phyloP scores from a whole-genome alignment of 75 land plant genomes.

The Pinus taeda region DNA sequence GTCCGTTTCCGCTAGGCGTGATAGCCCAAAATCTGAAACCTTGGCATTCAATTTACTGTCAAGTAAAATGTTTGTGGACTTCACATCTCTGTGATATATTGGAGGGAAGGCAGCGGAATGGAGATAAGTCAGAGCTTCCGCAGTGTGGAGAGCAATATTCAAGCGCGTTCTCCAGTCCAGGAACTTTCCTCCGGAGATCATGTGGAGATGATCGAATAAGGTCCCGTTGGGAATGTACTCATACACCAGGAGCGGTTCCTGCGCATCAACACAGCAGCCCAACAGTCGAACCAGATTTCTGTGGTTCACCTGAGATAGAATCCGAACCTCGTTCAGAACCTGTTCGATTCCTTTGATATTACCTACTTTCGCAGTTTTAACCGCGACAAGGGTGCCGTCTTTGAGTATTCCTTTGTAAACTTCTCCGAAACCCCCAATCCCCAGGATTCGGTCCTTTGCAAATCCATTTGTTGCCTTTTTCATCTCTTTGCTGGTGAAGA shows the following conservation, averaged over 20 bases:
- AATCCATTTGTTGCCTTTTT: conserved; percentile 52
- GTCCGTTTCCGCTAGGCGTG: conserved; percentile 22
- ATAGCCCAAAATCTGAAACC: conserved; percentile 64
- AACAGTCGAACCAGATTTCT: conserved; percentile 53
- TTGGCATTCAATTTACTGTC: conserved; percentile 37
- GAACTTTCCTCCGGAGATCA: too few relatives aligned
- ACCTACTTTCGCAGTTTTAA: conserved; percentile 55
- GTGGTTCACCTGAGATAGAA: conserved; percentile 70
- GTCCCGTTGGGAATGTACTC: conserved; percentile 63
- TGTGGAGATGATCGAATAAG: conserved; percentile 12
- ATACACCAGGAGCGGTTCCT: conserved; percentile 64
- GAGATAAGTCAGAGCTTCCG: conserved; percentile 31
- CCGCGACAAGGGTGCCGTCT: conserved; percentile 57
- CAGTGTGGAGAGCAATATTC: conserved; percentile 20
- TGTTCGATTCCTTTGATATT: conserved; percentile 53
- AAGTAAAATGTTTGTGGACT: conserved; percentile 49
- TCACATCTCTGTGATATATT: conserved; percentile 53
- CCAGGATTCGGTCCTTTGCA: conserved; percentile 46
- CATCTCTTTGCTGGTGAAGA: conserved; percentile 60
- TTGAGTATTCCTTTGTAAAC: conserved; percentile 60
- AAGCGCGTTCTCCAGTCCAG: conserved; percentile 33
- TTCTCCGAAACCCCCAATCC: conserved; percentile 66
- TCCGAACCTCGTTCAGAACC: conserved; percentile 69
- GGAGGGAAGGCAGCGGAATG: conserved; percentile 27
- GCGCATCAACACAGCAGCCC: conserved; percentile 65